phyloP scores from a whole-genome alignment of 768 basidiomycete species.

The Phanerochaete carnosa region DNA sequence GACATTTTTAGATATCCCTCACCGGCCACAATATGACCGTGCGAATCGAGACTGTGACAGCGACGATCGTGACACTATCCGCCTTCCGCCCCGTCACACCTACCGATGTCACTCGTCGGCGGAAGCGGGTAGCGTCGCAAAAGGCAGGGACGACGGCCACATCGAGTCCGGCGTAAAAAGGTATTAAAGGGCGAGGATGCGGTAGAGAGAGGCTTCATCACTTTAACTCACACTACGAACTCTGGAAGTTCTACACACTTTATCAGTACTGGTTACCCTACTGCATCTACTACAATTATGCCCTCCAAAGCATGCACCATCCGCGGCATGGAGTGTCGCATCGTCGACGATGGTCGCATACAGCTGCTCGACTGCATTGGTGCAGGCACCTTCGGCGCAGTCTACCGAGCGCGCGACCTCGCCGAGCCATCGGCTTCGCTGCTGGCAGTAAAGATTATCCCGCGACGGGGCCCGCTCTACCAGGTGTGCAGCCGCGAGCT shows the following conservation, averaged over 20 bases:
- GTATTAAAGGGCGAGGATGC: background rate
- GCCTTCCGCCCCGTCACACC: background rate
- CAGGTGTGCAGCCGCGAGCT: background rate
- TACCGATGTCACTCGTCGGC: background rate
- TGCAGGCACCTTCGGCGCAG: conserved; percentile 89
- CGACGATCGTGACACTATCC: background rate
- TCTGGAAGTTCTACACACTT: conserved; percentile 13
- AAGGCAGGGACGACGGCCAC: background rate
- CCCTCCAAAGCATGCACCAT: background rate
- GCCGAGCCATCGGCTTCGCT: background rate
- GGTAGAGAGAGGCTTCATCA: background rate
- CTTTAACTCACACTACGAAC: conserved; percentile 3
- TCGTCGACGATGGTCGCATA: conserved; percentile 77
- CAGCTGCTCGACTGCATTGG: conserved; percentile 85
- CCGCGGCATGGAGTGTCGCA: conserved; percentile 14
- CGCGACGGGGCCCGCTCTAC: background rate
- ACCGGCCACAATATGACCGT: background rate
- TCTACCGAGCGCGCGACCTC: conserved; percentile 76
- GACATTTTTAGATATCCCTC: background rate
- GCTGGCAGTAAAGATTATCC: conserved; percentile 21
- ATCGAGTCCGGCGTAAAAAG: background rate
- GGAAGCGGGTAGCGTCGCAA: background rate
- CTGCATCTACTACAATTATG: background rate
- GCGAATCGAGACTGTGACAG: background rate
- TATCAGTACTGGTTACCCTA: background rate